Evolutionary conservation across 1,139 yeast species (phyloP), one percentile per base, ranked within the genome.

Genomic region (Sugiyamaella castrensis): DNA sequence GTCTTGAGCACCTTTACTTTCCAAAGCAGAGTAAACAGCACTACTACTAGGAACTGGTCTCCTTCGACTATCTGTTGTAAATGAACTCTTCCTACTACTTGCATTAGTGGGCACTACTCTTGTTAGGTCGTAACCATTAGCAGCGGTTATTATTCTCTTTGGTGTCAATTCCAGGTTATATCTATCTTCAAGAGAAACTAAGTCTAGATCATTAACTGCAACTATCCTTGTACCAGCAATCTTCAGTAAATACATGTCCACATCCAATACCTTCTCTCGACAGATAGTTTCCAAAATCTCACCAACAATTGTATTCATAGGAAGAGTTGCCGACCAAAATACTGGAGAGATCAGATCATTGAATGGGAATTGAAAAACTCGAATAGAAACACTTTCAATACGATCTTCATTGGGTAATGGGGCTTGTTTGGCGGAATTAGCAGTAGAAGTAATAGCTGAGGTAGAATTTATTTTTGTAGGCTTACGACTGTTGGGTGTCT

Each of bases 361-460:
- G 50, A 59, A 68, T 1, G 72, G 72, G 46, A 63, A 65, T 57
- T 63, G 64, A 53, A 56, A 68, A 6, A 68, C 59, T 13, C 55
- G 42, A 8, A 60, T 50, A 7, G 57, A 39, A 9, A 57, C 57
- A 26, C 49, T 41, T 16, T 52, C 53, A 7, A 53, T 42, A 1
- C 43, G 38, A 11, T 30, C 46, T 11, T 28, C 34, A 37, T 36
- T 26, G 45, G 27, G 42, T 36, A 31, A 39, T 45, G 37, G 27
- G 32, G 43, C 31, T 30, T 38, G 31, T 41, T 29, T 28, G 27
- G 48, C 33, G 11, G 38, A 6, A 16, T 39, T 13, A 26, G 36
- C 36, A 13, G 40, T 30, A n/a, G 48, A 30, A 3, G 40, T 33
- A 9, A 38, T 32, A 24, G 39, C 46, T 31, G 43, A 28, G 24